Evolutionary conservation across 352 stramenopile species (phyloP).

Genomic region (Achlya hypogyna): DNA sequence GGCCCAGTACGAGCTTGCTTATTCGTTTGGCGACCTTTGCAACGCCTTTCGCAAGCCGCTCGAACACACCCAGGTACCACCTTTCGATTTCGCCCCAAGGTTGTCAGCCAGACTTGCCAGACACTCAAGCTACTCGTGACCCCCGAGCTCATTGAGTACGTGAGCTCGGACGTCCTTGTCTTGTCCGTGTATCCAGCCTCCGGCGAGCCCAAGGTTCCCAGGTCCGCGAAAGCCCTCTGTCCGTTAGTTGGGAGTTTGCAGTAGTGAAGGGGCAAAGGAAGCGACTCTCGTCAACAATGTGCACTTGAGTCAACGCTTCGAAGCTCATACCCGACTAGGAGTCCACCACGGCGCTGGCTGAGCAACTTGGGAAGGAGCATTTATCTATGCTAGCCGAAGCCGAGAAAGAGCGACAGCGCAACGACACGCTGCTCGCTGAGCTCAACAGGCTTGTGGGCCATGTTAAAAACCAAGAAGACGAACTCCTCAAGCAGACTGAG

Average conservation of each 20-base stretch:
- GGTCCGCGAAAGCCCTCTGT: background rate
- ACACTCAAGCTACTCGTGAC: conserved; percentile 16
- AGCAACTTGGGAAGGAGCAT: conserved; percentile 12
- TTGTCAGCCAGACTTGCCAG: background rate
- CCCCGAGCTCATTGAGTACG: conserved; percentile 12
- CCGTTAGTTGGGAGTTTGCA: background rate
- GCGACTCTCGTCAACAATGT: background rate
- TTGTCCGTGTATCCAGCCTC: background rate
- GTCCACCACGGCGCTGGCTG: background rate
- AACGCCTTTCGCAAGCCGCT: background rate
- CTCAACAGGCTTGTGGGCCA: conserved; percentile 4
- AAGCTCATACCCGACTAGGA: too few species aligned
- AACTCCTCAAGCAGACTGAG: conserved; percentile 4
- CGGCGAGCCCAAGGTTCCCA: background rate
- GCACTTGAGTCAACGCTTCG: background rate
- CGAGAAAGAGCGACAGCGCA: conserved; percentile 1
- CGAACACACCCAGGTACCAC: conserved; percentile 9
- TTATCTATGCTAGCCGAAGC: background rate
- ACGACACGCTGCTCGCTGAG: conserved; percentile 6
- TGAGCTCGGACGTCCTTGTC: background rate
- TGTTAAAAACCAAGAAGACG: conserved; percentile 11
- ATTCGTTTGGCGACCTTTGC: conserved; percentile 5
- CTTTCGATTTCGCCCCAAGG: too few species aligned
- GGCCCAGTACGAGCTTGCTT: background rate
- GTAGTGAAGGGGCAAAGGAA: background rate